These are phyloP conservation scores for Corylus americana DNA, from an alignment of 306 rosid genomes.

Conservation along the genomic window DNA sequence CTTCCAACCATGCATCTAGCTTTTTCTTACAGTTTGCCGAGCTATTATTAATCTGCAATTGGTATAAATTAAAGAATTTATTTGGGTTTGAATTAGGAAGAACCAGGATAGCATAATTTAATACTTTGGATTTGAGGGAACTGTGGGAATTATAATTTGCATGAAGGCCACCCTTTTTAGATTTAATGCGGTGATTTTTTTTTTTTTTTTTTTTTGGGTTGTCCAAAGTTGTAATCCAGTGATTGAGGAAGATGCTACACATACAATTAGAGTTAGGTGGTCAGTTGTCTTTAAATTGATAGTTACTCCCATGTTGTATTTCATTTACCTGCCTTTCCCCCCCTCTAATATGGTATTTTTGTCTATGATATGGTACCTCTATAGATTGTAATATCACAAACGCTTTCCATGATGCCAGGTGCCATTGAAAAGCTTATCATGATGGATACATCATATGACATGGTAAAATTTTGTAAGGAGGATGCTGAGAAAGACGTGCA, in stretches of 20 bases:
- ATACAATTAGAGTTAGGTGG: neutral
- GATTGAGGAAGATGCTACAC: neutral
- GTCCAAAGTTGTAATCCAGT: neutral
- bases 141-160: neutral
- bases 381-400: neutral
- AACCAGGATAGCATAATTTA: neutral
- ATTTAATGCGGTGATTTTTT: neutral
- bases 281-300: neutral
- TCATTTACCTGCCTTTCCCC: conserved; percentile 8
- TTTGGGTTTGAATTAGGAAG: neutral
- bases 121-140: neutral
- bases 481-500: conserved; percentile 34
- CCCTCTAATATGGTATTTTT: neutral
- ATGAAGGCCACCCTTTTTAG: neutral
- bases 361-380: neutral
- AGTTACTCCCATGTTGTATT: neutral
- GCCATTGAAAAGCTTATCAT: conserved; percentile 69
- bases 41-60: neutral
- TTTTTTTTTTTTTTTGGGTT: neutral
- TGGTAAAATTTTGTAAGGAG: conserved; percentile 69
- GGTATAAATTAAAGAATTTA: neutral
- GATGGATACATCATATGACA: conserved; percentile 86
- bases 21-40: neutral
- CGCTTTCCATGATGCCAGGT: conserved; percentile 41
- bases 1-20: neutral